Base-by-base conservation (phyloP, 495 filamentous ascomycete genomes). In the Neurospora cerealis region DNA sequence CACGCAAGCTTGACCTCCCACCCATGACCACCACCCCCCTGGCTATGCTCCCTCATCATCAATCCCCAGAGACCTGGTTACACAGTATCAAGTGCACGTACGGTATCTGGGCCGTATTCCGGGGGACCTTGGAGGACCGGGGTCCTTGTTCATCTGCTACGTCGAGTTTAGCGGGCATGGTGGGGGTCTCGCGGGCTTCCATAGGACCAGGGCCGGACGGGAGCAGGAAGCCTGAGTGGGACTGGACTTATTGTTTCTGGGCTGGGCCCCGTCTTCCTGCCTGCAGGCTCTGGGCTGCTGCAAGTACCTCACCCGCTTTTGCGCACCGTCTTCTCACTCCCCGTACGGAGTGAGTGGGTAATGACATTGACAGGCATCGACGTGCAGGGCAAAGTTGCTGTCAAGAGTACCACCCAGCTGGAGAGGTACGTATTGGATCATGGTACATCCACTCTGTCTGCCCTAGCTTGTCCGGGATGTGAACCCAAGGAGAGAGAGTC, bases 391-490 rank as follows among this genome's bases (percentile, higher is more conserved):
- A 66, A 66, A 15, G 54, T 66, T 66, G 28, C 24, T 66, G 54
- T 66, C 54, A 32, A 66, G 24, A 62, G 54, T 34, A 66, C 54
- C 44, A 32, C 36, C 42, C 24, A 32, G 38, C 54, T 9, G 17
- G n/a, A 28, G 62, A n/a, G 62, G 71, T 72, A 72, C 66, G 70
- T 70, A 54, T 34, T 73, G 19, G 34, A 38, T 42, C 28, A 44
- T 46, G 71, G 69, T 66, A 46, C 71, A 37, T 42, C n/a, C 71
- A 42, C 32, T 74, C 73, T 62, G 42, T 70, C 11, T 72, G 41
- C 60, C 32, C 70, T 72, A 41, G 10, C 28, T 72, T 60, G 70
- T 41, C 42, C 41, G 62, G 71, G 62, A 28, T 32, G 66, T 42
- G 13, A 32, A 4, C 37, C 9, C n/a, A 28, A 17, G 54, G 36